Evolutionary conservation across 2,329 filamentous ascomycete genomes (phyloP).

Genomic region (Passalora sequoiae): DNA sequence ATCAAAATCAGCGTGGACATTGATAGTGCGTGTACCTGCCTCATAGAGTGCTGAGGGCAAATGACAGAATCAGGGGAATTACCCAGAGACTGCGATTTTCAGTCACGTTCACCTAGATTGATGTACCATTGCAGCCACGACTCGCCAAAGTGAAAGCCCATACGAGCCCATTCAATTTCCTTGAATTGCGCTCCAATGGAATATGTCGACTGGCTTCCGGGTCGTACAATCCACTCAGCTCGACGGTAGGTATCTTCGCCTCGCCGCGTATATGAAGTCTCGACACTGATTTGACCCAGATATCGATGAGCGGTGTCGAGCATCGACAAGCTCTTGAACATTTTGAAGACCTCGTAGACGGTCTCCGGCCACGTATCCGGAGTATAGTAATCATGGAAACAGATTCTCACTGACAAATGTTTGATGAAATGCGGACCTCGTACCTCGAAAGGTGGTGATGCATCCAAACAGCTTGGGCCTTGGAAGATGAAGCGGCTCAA

Average conservation of each 20-base stretch:
- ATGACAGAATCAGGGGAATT: background rate
- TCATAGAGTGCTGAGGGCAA: background rate
- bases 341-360: conserved; percentile 17
- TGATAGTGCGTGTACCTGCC: background rate
- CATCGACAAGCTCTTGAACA: conserved; percentile 18
- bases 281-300: conserved; percentile 13
- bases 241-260: conserved; percentile 8
- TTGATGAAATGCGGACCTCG: conserved; percentile 17
- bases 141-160: conserved; percentile 15
- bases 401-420: conserved; percentile 17
- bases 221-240: conserved; percentile 9
- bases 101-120: background rate
- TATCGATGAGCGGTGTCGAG: conserved; percentile 17
- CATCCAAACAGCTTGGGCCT: conserved; percentile 19
- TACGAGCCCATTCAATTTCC: conserved; percentile 16
- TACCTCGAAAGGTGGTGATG: conserved; percentile 6
- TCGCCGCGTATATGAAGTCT: conserved; percentile 6
- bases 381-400: conserved; percentile 24
- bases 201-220: background rate
- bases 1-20: conserved; percentile 2
- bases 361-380: conserved; percentile 19
- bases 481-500: conserved; percentile 22
- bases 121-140: conserved; percentile 6
- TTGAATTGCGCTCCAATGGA: background rate
- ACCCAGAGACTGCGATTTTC: background rate